Percentiles rank a stretch among this genome's conserved stretches.
These are phyloP conservation scores for Xanthoceras sorbifolium DNA, from an alignment of 345 rosid genomes.

Conservation along the genomic window DNA sequence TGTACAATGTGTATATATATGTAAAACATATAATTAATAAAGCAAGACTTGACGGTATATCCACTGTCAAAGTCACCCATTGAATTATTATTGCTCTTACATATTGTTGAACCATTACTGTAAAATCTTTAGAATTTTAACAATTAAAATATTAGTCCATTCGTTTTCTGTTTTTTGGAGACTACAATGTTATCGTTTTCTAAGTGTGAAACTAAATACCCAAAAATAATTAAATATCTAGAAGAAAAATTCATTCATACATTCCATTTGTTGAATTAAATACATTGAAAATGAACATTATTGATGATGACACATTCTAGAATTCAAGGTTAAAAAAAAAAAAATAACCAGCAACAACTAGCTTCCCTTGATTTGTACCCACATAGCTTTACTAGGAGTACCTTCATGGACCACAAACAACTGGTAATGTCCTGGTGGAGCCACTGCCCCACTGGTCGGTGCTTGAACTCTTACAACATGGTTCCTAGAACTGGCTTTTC, in stretches of 20 bases:
- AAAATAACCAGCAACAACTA: neutral
- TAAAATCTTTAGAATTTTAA: too few species aligned
- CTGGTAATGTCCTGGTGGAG: constrained; percentile 49
- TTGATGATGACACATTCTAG: neutral
- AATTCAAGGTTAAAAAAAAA: too few species aligned
- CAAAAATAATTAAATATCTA: too few species aligned
- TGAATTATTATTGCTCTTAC: neutral
- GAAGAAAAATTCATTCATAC: too few species aligned
- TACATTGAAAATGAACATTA: too few species aligned
- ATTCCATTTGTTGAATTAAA: neutral
- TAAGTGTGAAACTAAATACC: too few species aligned
- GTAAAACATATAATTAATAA: too few species aligned
- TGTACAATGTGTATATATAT: too few species aligned
- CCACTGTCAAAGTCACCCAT: neutral
- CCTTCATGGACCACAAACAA: constrained; percentile 43
- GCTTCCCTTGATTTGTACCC: constrained; percentile 42
- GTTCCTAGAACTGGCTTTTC: neutral
- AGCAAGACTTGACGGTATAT: neutral
- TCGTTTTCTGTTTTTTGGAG: too few species aligned
- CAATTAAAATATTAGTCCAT: too few species aligned
- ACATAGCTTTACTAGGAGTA: constrained; percentile 41
- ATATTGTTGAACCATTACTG: neutral
- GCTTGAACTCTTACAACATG: constrained; percentile 14
- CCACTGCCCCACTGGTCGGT: constrained; percentile 39
- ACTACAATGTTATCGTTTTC: too few species aligned